Evolutionary conservation across 257 asterid genomes (phyloP).

Genomic region (Leonotis leonurus): DNA sequence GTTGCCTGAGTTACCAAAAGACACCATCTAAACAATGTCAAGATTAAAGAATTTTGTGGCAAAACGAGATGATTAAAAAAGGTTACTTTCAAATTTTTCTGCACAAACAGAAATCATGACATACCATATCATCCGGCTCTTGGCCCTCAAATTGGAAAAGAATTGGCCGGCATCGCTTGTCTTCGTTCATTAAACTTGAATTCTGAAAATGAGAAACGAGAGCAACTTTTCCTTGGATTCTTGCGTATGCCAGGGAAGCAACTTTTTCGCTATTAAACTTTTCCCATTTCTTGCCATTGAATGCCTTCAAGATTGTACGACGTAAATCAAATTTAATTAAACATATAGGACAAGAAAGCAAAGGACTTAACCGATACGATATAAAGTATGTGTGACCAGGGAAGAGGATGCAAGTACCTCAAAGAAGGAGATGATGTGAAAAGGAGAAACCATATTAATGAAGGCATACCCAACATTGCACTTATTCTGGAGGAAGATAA

Average conservation of each 20-base stretch:
- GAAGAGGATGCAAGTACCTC: constrained; percentile 48
- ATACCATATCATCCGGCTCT: constrained; percentile 58
- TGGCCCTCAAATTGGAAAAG: constrained; percentile 78
- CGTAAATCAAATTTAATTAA: neutral
- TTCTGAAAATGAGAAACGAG: constrained; percentile 86
- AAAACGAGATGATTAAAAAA: neutral
- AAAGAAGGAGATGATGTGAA: constrained; percentile 63
- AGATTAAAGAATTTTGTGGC: neutral
- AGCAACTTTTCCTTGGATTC: constrained; percentile 85
- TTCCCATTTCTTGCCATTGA: constrained; percentile 97
- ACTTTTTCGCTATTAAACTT: constrained; percentile 93
- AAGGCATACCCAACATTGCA: constrained; percentile 98
- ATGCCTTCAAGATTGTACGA: constrained; percentile 35
- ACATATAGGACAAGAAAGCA: neutral
- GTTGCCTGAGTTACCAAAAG: constrained; percentile 39
- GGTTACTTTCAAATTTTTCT: neutral
- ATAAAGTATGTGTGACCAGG: neutral
- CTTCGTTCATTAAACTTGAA: constrained; percentile 96
- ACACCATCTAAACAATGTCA: constrained; percentile 1
- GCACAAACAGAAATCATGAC: neutral
- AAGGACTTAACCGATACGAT: neutral
- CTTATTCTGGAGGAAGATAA: constrained; percentile 60
- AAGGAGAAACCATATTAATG: constrained; percentile 90
- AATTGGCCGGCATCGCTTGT: constrained; percentile 86
- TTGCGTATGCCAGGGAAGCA: constrained; percentile 88